These are phyloP conservation scores for Xylaria flabelliformis DNA, from an alignment of 495 filamentous ascomycete species.

Conservation along the genomic window DNA sequence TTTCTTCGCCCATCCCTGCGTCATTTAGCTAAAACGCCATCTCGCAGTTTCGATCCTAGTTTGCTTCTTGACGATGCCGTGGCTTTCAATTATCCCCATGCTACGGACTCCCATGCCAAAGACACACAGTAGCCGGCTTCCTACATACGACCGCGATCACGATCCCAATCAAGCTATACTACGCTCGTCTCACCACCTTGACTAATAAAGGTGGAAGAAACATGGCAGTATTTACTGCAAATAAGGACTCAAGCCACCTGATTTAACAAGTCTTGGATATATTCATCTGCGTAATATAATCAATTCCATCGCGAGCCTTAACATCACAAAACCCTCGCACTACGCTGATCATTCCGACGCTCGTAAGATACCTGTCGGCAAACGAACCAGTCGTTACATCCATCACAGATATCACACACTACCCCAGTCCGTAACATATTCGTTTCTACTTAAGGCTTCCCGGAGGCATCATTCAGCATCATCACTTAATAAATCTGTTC, in stretches of 20 bases:
- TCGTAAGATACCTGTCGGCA: background rate
- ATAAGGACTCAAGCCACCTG: background rate
- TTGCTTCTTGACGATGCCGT: slow-evolving; percentile 3
- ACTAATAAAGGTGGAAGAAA: background rate
- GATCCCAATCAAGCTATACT: slow-evolving; percentile 8
- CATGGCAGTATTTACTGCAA: background rate
- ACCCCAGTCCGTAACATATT: background rate
- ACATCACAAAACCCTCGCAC: background rate
- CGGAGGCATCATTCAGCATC: too few species aligned
- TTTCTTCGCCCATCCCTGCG: slow-evolving; percentile 13
- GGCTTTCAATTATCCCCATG: background rate
- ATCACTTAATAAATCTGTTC: background rate
- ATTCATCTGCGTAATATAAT: background rate
- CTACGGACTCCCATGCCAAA: background rate
- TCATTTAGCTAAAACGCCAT: slow-evolving; percentile 4
- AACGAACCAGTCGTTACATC: slow-evolving; percentile 1
- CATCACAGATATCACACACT: background rate
- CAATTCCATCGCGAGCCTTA: background rate
- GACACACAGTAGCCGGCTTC: slow-evolving; percentile 1
- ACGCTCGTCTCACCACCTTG: background rate
- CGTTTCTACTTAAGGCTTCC: background rate
- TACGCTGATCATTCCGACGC: background rate
- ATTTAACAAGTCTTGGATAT: background rate
- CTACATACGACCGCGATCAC: slow-evolving; percentile 4
- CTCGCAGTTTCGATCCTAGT: background rate